Conservation (phyloP, 176 grass and related monocot species). For the Puccinellia tenuiflora region DNA sequence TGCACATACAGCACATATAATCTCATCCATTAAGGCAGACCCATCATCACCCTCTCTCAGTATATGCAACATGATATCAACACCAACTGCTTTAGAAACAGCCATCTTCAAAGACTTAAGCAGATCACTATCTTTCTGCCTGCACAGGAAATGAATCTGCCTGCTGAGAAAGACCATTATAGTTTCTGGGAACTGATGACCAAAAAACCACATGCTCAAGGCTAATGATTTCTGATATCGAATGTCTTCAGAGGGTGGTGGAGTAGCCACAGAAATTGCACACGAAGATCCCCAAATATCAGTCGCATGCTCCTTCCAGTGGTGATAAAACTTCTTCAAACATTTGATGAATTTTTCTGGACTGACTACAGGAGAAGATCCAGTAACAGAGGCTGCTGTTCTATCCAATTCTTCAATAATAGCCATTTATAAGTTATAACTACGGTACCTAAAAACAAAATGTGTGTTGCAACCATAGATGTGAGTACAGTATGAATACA, state of each 20-base stretch:
- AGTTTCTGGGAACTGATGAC: constrained; percentile 15
- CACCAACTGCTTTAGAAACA: constrained; percentile 1
- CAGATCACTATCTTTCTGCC: constrained; percentile 1
- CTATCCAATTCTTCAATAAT: neutral
- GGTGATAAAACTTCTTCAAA: constrained; percentile 21
- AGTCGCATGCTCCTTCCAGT: constrained; percentile 26
- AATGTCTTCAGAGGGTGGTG: constrained; percentile 34
- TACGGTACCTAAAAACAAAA: neutral
- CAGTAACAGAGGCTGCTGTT: neutral
- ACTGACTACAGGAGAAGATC: neutral
- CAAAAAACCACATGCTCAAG: constrained; percentile 24
- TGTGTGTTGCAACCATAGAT: neutral
- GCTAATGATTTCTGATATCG: constrained; percentile 30
- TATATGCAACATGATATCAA: constrained; percentile 46
- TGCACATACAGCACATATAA: constrained; percentile 29
- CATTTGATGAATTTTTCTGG: constrained; percentile 32
- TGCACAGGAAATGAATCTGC: constrained; percentile 30
- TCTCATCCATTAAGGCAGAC: constrained; percentile 47
- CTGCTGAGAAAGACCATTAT: constrained; percentile 25
- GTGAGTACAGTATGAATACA: neutral
- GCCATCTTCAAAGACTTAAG: neutral
- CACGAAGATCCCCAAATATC: constrained; percentile 16
- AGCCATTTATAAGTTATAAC: neutral
- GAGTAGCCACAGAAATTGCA: constrained; percentile 35
- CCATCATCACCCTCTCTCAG: constrained; percentile 37